These are phyloP conservation scores for Neocatenulostroma microsporum DNA, from an alignment of 2,329 filamentous ascomycete genomes.

Conservation along the genomic window DNA sequence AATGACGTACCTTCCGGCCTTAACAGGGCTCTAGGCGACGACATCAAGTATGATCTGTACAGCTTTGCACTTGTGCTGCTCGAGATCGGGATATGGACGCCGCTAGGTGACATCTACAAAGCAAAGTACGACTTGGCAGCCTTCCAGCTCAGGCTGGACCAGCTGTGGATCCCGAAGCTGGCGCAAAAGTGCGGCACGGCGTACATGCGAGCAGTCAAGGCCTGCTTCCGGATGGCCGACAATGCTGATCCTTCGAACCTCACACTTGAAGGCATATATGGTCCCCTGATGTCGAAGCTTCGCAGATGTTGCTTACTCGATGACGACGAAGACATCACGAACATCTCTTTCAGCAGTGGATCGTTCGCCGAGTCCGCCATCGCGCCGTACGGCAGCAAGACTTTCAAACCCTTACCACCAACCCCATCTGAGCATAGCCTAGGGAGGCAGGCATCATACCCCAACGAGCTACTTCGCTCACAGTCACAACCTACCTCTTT, in stretches of 20 bases:
- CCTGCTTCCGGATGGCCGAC: constrained; percentile 64
- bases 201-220: constrained; percentile 67
- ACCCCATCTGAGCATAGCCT: constrained; percentile 11
- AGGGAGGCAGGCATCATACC: constrained; percentile 16
- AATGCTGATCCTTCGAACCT: constrained; percentile 18
- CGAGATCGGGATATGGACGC: constrained; percentile 69
- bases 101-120: constrained; percentile 52
- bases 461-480: constrained; percentile 8
- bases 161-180: constrained; percentile 56
- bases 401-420: no score
- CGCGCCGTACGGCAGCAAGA: constrained; percentile 8
- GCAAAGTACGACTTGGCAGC: constrained; percentile 52
- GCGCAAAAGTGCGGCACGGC: constrained; percentile 62
- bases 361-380: neutral
- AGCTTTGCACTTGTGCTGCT: constrained; percentile 65
- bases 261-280: constrained; percentile 23
- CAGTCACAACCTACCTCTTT: neutral
- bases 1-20: constrained; percentile 32
- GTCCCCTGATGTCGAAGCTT: constrained; percentile 25
- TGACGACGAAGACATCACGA: constrained; percentile 20
- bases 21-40: constrained; percentile 45
- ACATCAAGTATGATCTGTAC: constrained; percentile 54
- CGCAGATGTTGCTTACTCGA: constrained; percentile 30
- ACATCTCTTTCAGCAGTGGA: constrained; percentile 6
- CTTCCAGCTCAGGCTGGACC: constrained; percentile 57